Evolutionary conservation across 192 early-diverging fungal genomes (phyloP), one percentile per base, ranked within the genome.

Genomic region (Cetraspora pellucida): DNA sequence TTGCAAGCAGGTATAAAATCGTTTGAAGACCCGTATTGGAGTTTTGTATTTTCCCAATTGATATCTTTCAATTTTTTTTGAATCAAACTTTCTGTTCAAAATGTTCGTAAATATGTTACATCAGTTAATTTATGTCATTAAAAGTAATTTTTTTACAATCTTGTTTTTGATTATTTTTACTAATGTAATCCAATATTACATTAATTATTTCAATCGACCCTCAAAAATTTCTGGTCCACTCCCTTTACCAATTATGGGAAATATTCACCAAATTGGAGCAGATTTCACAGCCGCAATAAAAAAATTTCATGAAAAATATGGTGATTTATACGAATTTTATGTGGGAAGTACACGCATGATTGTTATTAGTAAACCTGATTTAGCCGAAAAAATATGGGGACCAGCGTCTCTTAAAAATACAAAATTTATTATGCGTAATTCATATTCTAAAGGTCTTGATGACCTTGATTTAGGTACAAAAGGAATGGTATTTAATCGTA

Each of bases 181-280:
- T 13, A 50, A 71, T 52, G 49, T 71, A 50, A 44, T 21, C 10
- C 11, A 23, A 27, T 71, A 44, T n/a, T 71, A 71, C 49, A 10
- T 21, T 28, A 21, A 23, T 0, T 71, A 71, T 11, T 28, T 25
- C 47, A 49, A 3, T 23, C 59, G 73, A 5, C 43, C 60, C 31
- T 63, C 60, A 45, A 57, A 57, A 17, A n/a, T 75, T 46, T 59
- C 73, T 14, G 73, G 73, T 31, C 73, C 73, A 45, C 10, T 75
- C 43, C 73, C 73, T 11, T 30, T 75, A 14, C 73, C 73, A 46
- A 37, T 75, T 25, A 13, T 75, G 6, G 73, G 73, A 37, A 75
- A 75, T 49, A 28, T 75, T 16, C 21, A 23, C 16, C 59, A 61
- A 25, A 37, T 73, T 11, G 50, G 25, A 30, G 10, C 3, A 44